Base-by-base conservation (phyloP, 2,329 filamentous ascomycete species). In the Pseudogymnoascus sp. region DNA sequence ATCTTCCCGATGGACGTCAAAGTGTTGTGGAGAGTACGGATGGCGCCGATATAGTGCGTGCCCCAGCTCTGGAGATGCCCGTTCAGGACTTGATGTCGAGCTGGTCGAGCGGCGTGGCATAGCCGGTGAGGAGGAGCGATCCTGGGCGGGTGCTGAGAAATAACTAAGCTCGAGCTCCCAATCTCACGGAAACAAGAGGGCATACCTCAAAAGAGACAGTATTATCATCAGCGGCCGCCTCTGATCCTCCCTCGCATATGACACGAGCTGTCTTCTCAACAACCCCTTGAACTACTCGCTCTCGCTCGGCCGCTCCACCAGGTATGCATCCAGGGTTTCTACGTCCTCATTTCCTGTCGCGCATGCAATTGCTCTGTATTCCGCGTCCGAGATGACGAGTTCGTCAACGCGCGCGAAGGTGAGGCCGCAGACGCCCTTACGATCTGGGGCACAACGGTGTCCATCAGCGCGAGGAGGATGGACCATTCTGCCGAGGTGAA, bases 61-160 rank as follows among this genome's bases (percentile, higher is more conserved):
- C 76, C 71, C 89, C 89, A 92, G 33, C 77, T 74, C 61, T 82
- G 78, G 40, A 92, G 59, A 91, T 84, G 29, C 79, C 76, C 70
- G 89, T 81, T 40, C 88, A 83, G 16, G 83, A 76, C 35, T 80
- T 74, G 19, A 85, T 68, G 0, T 88, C 81, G 67, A 90, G 87
- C 61, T 83, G 75, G 62, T 84, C 79, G 56, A 91, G 74, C 1
- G 87, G 84, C 0, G 80, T 83, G 67, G 82, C 79, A 71, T 86
- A 83, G n/a, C 88, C 87, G 0, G 89, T 91, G 56, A 90, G 77
- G 5, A 88, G 72, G 16, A 89, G 74, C 26, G 85, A 84, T 26
- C 88, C 88, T 3, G 81, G 72, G 35, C 83, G 81, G 24, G 85
- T 86, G 65, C 86, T 89, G 72, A 60, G 53, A 53, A 31, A 44